Conservation (phyloP, 306 rosid genomes). For the Trifolium pratense region DNA sequence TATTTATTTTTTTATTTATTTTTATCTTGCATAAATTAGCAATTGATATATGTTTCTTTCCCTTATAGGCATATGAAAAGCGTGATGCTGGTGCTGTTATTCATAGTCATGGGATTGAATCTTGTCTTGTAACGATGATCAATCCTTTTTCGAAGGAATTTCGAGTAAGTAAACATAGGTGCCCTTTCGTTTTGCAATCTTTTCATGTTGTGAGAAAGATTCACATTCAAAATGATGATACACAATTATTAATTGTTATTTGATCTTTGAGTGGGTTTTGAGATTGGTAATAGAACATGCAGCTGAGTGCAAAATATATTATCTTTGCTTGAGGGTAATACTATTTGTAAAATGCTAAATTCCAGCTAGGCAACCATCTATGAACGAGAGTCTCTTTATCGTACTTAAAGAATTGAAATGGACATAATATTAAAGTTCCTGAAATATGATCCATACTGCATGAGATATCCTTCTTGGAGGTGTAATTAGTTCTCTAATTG, state of each 20-base stretch:
- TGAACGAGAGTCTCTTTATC: constrained; percentile 9
- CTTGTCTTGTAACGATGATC: constrained; percentile 90
- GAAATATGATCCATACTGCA: constrained; percentile 6
- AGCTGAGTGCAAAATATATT: constrained; percentile 14
- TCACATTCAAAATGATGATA: constrained; percentile 22
- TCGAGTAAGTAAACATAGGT: constrained; percentile 63
- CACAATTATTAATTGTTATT: constrained; percentile 16
- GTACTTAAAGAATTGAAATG: neutral
- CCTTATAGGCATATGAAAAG: constrained; percentile 78
- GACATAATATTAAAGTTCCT: constrained; percentile 20
- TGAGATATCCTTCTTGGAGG: constrained; percentile 41
- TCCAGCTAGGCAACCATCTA: neutral
- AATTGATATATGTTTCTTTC: constrained; percentile 35
- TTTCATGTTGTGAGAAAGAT: constrained; percentile 32
- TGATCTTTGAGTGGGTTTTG: constrained; percentile 31
- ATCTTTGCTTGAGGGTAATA: constrained; percentile 15
- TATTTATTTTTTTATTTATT: neutral
- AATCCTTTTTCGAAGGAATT: constrained; percentile 86
- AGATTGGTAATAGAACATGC: constrained; percentile 26
- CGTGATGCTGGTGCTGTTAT: constrained; percentile 87
- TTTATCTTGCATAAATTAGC: constrained; percentile 17
- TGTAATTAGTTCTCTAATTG: neutral
- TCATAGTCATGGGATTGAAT: constrained; percentile 91
- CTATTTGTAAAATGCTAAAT: constrained; percentile 19
- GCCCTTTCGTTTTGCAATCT: neutral